phyloP scores from a whole-genome alignment of 2,329 filamentous ascomycete genomes.

The Pseudogymnoascus sp. region DNA sequence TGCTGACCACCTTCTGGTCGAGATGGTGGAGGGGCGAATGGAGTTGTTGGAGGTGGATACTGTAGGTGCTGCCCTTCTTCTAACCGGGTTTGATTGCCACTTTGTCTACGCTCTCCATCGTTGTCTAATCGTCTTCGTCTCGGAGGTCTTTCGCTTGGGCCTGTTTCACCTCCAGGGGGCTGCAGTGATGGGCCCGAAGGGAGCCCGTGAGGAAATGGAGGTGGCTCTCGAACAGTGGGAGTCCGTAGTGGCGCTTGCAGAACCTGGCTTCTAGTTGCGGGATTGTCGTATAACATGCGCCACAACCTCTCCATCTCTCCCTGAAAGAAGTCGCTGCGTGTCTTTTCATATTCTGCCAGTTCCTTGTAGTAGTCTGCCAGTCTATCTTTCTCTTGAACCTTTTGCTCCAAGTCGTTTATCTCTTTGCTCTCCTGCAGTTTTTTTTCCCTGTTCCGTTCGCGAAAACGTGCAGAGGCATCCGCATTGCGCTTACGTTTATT shows the following conservation, averaged over 20 bases:
- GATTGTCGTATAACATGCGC: neutral
- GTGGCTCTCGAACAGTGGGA: neutral
- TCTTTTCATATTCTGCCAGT: slow-evolving; percentile 20
- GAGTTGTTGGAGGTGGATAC: neutral
- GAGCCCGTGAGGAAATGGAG: neutral
- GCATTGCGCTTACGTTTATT: slow-evolving; percentile 83
- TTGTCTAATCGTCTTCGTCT: neutral
- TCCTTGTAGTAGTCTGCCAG: slow-evolving; percentile 19
- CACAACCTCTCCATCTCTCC: slow-evolving; percentile 56
- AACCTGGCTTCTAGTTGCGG: neutral
- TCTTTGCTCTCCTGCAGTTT: slow-evolving; percentile 65
- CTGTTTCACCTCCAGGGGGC: neutral
- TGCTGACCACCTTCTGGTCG: neutral
- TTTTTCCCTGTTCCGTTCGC: slow-evolving; percentile 73
- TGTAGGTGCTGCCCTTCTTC: neutral
- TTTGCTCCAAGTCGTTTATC: slow-evolving; percentile 59
- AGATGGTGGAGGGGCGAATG: neutral
- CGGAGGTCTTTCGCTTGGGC: neutral
- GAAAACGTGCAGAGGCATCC: slow-evolving; percentile 75
- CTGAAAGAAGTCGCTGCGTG: slow-evolving; percentile 67
- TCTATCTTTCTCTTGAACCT: slow-evolving; percentile 48
- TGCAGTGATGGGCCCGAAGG: neutral
- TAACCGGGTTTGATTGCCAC: neutral
- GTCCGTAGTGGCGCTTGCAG: neutral
- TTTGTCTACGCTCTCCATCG: neutral